Evolutionary conservation across 148 eudicot genomes (phyloP), one percentile per base, ranked within the genome.

Genomic region (Rhododendron kiyosumense): DNA sequence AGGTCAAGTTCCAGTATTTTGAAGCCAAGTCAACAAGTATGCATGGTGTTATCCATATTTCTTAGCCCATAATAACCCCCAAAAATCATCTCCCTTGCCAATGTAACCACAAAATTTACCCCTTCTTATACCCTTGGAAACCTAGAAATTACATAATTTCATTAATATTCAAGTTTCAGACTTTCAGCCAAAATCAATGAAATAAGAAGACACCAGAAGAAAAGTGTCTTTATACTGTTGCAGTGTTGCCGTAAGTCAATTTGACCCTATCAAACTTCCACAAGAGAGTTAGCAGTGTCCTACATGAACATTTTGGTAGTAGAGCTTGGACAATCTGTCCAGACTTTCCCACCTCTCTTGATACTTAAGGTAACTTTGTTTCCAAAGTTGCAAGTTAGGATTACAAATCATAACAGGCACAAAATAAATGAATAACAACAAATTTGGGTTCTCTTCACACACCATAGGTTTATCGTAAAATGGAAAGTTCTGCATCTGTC

Each of bases 401-500:
- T 15, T 36, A 20, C 11, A 38, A 75, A 34, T 7, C 79, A 75
- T 38, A 71, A 75, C 79, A 38, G 0, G 48, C 79, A 75, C 48
- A 67, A 24, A 82, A 24, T 12, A 26, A 20, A 32, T 14, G 76
- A 18, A 45, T 34, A 69, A 54, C 28, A 45, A 59, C n/a, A 85
- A 41, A 12, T 2, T 24, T 78, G 79, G 10, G 83, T 4, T 67
- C 76, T 9, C 67, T 61, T 22, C 20, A 88, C 93, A 78, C 89
- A 94, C 99, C 90, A 96, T 94, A 74, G 98, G 99, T 87, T 96
- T 96, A 54, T 95, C 99, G 78, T 96, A 96, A 86, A 96, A 95
- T 8, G 96, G 98, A 85, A 96, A 96, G 87, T 96, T 95, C 85
- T 96, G 99, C 99, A 95, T 95, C 89, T 95, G 98, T 26, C 99